Evolutionary conservation across 192 early-diverging fungal genomes (phyloP).

Genomic region (Coemansia sp.): DNA sequence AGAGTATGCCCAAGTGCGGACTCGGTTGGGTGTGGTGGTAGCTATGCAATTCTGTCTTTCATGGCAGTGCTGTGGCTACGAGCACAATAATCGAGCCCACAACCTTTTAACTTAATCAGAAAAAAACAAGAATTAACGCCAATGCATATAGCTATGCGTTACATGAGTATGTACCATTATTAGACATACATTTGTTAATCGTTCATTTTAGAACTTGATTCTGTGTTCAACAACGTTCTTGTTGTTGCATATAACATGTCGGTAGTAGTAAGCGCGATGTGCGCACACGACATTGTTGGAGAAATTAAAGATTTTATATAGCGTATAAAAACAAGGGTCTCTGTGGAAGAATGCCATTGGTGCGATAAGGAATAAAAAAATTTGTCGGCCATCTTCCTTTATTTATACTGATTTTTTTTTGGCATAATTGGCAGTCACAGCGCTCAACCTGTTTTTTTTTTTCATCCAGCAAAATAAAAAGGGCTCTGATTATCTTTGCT

Average conservation of each 20-base stretch:
- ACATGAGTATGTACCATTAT: not conserved
- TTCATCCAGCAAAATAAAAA: too few relatives aligned
- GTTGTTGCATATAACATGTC: too few relatives aligned
- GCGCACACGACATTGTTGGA: not conserved
- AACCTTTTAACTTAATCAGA: not conserved
- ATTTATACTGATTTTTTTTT: not conserved
- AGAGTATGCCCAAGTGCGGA: constrained; percentile 16
- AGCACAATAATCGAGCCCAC: constrained; percentile 50
- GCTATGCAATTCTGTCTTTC: constrained; percentile 25
- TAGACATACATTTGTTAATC: too few relatives aligned
- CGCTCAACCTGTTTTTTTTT: too few relatives aligned
- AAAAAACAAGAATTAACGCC: not conserved
- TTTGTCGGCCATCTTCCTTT: not conserved
- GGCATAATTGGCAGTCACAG: too few relatives aligned
- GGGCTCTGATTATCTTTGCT: too few relatives aligned
- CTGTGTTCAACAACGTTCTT: too few relatives aligned
- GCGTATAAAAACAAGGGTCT: not conserved
- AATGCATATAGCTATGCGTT: too few relatives aligned
- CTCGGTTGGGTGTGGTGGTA: constrained; percentile 53
- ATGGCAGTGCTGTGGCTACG: constrained; percentile 41
- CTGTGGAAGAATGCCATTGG: constrained; percentile 45
- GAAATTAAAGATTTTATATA: not conserved
- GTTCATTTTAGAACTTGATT: too few relatives aligned
- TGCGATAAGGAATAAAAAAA: constrained; percentile 26
- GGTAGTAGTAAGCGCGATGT: not conserved